Evolutionary conservation across 805 yeast genomes (phyloP).

Genomic region (Schwanniomyces yamadae): DNA sequence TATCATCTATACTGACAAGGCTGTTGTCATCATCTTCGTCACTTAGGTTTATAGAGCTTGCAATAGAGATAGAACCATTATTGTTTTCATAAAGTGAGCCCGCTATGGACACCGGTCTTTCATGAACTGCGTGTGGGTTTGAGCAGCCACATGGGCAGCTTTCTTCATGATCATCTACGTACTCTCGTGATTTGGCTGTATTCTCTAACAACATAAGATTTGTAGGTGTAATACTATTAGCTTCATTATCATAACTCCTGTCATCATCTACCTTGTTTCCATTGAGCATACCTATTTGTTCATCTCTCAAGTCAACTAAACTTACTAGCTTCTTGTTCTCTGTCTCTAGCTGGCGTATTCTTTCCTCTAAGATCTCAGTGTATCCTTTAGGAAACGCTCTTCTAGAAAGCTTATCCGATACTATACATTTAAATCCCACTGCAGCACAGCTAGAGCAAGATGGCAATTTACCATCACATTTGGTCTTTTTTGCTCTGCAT

Average conservation of each 20-base stretch:
- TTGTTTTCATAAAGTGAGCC: slow-evolving; percentile 51
- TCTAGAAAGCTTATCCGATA: slow-evolving; percentile 82
- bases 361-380: slow-evolving; percentile 84
- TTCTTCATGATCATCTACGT: slow-evolving; percentile 16
- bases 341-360: slow-evolving; percentile 81
- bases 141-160: slow-evolving; percentile 61
- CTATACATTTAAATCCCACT: slow-evolving; percentile 84
- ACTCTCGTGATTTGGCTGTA: slow-evolving; percentile 14
- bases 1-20: slow-evolving; percentile 29
- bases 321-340: slow-evolving; percentile 73
- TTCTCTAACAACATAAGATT: slow-evolving; percentile 13
- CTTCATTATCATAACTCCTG: slow-evolving; percentile 11
- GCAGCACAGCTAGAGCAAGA: slow-evolving; percentile 75
- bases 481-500: slow-evolving; percentile 76
- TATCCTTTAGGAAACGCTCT: slow-evolving; percentile 90
- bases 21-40: slow-evolving; percentile 44
- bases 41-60: slow-evolving; percentile 42
- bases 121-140: slow-evolving; percentile 54
- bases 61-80: slow-evolving; percentile 27
- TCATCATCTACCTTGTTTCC: slow-evolving; percentile 7
- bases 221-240: slow-evolving; percentile 10
- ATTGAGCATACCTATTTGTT: slow-evolving; percentile 47
- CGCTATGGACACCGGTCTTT: slow-evolving; percentile 64
- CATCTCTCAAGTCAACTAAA: slow-evolving; percentile 61
- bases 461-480: slow-evolving; percentile 74